Evolutionary conservation across 768 basidiomycete species (phyloP).

Genomic region (Leccinellum luteum): DNA sequence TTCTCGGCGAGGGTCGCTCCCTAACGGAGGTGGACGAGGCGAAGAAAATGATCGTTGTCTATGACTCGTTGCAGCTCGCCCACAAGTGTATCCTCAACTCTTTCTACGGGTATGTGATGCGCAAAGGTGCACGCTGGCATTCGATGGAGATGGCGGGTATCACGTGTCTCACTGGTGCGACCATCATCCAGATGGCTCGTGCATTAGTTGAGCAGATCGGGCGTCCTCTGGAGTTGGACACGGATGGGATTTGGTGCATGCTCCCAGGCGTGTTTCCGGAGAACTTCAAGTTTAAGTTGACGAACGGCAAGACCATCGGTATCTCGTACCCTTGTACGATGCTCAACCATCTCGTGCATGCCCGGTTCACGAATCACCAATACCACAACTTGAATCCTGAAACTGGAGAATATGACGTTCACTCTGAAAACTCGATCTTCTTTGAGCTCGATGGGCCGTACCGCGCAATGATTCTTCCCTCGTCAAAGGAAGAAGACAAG

Average conservation of each 20-base stretch:
- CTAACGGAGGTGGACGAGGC: constrained; percentile 93
- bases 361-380: constrained; percentile 94
- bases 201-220: constrained; percentile 97
- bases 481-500: constrained; percentile 99
- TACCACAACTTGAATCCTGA: constrained; percentile 90
- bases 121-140: constrained; percentile 98
- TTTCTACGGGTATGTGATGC: constrained; percentile 99
- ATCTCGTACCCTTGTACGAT: constrained; percentile 99
- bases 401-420: constrained; percentile 80
- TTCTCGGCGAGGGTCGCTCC: constrained; percentile 62
- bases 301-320: constrained; percentile 79
- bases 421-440: constrained; percentile 98
- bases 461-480: constrained; percentile 98
- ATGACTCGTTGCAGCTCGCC: constrained; percentile 96
- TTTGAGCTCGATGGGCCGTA: constrained; percentile 99
- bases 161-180: constrained; percentile 95
- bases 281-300: constrained; percentile 93
- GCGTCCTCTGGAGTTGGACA: constrained; percentile 94
- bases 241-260: constrained; percentile 99
- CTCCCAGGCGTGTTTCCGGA: constrained; percentile 97
- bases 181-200: constrained; percentile 98
- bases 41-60: constrained; percentile 98
- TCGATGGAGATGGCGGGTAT: constrained; percentile 99
- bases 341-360: constrained; percentile 97
- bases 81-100: constrained; percentile 99